Base-by-base conservation (phyloP, 1,139 yeast species). In the Debaryomyces nepalensis region DNA sequence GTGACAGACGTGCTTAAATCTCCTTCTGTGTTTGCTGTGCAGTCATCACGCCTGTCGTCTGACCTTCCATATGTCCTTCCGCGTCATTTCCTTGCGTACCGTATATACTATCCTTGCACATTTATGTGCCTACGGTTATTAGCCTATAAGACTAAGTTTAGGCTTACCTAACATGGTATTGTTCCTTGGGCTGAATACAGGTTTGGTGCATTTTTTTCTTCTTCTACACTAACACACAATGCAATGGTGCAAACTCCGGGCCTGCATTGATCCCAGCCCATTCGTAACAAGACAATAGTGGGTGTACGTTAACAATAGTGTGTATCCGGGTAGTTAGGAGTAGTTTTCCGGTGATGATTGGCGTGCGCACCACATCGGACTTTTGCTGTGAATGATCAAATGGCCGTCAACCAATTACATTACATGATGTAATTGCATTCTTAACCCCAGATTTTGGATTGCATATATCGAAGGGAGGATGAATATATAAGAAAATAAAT, bases 321-420 rank as follows among this genome's bases (percentile, higher is more conserved):
- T 29, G n/a, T 29, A 21, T 5, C 32, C 32, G 32, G 32, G 18
- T 16, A 10, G 20, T 14, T 16, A 5, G 10, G 18, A 16, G 5
- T 9, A 5, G 21, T 10, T 15, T 29, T 29, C 32, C 14, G 30
- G 15, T 24, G 24, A 33, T 24, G 30, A 34, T 24, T 8, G 21
- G 27, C 16, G 8, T 18, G 19, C 29, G 26, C 37, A 19, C 26
- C 37, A 15, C 22, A 9, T 34, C 37, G 37, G 37, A 34, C 31
- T 34, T 34, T 34, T 34, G 37, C 37, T 34, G 31, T 34, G 37
- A 24, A 34, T 34, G 37, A 34, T 34, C 37, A 34, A 24, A 19
- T 22, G 26, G 15, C 37, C 22, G 21, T 34, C 21, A 24, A 29
- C 32, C 32, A 29, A 29, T 29, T 29, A 29, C 21, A 29, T 29